Percentiles rank a stretch among this genome's conserved stretches.
phyloP scores from a whole-genome alignment of 73 alveolate genomes.

The Effrenium voratum region DNA sequence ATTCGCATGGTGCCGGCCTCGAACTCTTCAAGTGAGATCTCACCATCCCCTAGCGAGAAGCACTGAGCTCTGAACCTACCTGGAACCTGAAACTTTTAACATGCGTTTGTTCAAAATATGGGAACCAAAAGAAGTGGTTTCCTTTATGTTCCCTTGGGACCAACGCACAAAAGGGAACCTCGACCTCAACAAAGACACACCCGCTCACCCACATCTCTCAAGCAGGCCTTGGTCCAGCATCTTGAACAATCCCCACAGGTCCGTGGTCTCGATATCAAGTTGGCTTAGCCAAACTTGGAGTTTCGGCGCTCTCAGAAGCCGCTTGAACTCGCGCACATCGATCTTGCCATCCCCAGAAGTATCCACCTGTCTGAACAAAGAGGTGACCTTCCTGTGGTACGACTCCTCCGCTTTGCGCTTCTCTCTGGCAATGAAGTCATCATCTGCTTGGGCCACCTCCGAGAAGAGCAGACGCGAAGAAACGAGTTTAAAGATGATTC shows the following conservation, averaged over 20 bases:
- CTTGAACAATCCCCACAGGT: conserved; percentile 69
- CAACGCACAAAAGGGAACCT: too few species aligned
- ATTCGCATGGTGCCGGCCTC: conserved; percentile 84
- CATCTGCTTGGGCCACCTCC: conserved; percentile 78
- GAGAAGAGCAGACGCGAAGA: background rate
- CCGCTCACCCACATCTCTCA: too few species aligned
- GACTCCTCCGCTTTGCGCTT: conserved; percentile 58
- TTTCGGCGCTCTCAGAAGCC: conserved; percentile 57
- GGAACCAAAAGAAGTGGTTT: too few species aligned
- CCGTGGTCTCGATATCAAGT: conserved; percentile 75
- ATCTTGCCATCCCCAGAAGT: conserved; percentile 82
- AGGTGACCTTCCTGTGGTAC: conserved; percentile 34
- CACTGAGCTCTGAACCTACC: too few species aligned
- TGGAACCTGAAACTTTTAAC: too few species aligned
- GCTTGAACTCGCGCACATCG: conserved; percentile 66
- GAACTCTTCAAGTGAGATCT: conserved; percentile 53
- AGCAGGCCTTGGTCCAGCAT: conserved; percentile 85
- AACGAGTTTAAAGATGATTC: background rate
- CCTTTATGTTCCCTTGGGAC: too few species aligned
- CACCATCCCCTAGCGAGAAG: conserved; percentile 48
- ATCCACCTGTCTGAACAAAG: conserved; percentile 65
- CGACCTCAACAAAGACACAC: too few species aligned
- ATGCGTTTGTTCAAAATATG: too few species aligned
- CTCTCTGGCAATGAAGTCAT: conserved; percentile 47
- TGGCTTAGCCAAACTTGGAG: conserved; percentile 73